Conservation (phyloP, 169 alveolate species). For the Plasmodium billcollinsi region DNA sequence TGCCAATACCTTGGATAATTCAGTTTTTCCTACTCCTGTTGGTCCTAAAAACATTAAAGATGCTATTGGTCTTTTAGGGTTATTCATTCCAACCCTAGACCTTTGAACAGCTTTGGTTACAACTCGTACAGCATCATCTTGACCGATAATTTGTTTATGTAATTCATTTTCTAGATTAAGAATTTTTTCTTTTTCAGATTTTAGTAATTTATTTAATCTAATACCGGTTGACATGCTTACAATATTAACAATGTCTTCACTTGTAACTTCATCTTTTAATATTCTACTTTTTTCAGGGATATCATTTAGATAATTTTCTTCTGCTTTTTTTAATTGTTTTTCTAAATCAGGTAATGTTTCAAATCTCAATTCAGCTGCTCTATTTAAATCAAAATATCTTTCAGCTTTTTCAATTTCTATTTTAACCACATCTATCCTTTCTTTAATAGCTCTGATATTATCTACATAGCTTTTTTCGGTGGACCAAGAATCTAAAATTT, state of each 20-base stretch:
- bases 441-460: conserved; percentile 85
- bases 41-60: conserved; percentile 93
- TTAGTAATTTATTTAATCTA: conserved; percentile 85
- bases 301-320: conserved; percentile 80
- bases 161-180: conserved; percentile 84
- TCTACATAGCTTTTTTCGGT: conserved; percentile 87
- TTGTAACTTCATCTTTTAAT: conserved; percentile 89
- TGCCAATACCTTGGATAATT: conserved; percentile 92
- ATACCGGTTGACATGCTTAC: conserved; percentile 93
- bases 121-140: conserved; percentile 87
- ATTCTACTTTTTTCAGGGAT: conserved; percentile 79
- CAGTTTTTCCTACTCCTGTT: conserved; percentile 94
- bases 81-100: conserved; percentile 92
- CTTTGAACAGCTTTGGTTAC: conserved; percentile 90
- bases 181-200: conserved; percentile 89
- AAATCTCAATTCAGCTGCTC: conserved; percentile 92
- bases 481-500: conserved; percentile 83
- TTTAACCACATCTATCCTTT: conserved; percentile 88
- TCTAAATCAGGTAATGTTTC: conserved; percentile 92
- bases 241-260: conserved; percentile 89
- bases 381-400: conserved; percentile 87
- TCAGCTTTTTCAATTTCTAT: conserved; percentile 89
- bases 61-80: conserved; percentile 93
- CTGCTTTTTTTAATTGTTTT: conserved; percentile 82
- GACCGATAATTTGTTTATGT: conserved; percentile 89